Evolutionary conservation across 2,329 filamentous ascomycete genomes (phyloP).

Genomic region (Cadophora gregata): DNA sequence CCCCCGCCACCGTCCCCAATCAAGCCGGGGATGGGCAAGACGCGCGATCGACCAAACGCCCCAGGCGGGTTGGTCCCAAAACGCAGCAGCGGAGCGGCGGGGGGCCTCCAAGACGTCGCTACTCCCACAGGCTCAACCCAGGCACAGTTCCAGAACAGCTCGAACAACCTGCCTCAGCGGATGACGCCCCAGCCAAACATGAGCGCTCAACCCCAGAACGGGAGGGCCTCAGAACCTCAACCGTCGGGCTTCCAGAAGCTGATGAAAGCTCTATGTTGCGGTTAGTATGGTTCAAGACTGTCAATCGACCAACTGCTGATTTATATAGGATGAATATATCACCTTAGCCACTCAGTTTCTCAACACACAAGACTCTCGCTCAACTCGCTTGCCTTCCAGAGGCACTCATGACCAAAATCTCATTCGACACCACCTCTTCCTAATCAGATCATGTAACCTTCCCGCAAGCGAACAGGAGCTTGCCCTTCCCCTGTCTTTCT

Average conservation of each 20-base stretch:
- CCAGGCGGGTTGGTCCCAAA: conserved; percentile 75
- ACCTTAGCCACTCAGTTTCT: conserved; percentile 26
- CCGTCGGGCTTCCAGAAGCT: conserved; percentile 88
- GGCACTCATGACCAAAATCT: conserved; percentile 38
- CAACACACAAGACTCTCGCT: conserved; percentile 14
- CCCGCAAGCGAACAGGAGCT: conserved; percentile 32
- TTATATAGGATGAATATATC: conserved; percentile 40
- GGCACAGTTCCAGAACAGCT: conserved; percentile 96
- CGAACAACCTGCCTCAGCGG: conserved; percentile 78
- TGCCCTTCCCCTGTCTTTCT: conserved; percentile 31
- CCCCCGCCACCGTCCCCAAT: conserved; percentile 86
- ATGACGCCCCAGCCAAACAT: conserved; percentile 66
- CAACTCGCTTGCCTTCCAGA: conserved; percentile 27
- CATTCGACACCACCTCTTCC: conserved; percentile 34
- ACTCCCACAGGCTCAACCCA: conserved; percentile 91
- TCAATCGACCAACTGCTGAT: conserved; percentile 30
- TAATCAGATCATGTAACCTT: conserved; percentile 38
- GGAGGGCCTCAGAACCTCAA: conserved; percentile 69
- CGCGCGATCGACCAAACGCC: conserved; percentile 75
- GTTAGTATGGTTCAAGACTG: conserved; percentile 53
- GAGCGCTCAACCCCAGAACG: conserved; percentile 61
- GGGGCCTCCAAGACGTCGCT: conserved; percentile 75
- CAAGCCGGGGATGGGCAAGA: conserved; percentile 78
- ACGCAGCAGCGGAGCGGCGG: conserved; percentile 74
- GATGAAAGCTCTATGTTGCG: conserved; percentile 91